Evolutionary conservation across 108 stramenopile species (phyloP).

Genomic region (Cylindrotheca closterium): DNA sequence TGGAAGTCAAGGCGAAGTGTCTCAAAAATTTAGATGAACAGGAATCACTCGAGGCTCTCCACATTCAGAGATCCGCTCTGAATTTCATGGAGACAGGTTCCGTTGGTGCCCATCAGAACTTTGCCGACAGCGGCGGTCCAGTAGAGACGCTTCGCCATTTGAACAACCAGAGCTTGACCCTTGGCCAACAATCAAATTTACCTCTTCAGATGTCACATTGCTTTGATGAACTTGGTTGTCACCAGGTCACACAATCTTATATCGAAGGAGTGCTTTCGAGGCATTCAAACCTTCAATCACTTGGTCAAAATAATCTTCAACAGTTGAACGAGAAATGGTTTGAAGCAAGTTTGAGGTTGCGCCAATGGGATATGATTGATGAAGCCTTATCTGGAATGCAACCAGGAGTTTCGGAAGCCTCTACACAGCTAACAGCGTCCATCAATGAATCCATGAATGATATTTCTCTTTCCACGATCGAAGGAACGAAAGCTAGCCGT

Average conservation of each 20-base stretch:
- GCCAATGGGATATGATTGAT: constrained; percentile 17
- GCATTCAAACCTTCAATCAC: neutral
- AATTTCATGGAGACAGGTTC: constrained; percentile 36
- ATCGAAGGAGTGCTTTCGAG: constrained; percentile 21
- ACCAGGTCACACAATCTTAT: constrained; percentile 8
- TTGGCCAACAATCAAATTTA: neutral
- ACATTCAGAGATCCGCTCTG: constrained; percentile 46
- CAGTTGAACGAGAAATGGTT: constrained; percentile 63
- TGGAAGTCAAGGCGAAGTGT: constrained; percentile 42
- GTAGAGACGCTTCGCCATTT: constrained; percentile 13
- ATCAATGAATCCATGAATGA: too few species aligned
- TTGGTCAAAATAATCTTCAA: neutral
- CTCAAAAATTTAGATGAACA: constrained; percentile 45
- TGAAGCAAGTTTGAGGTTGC: constrained; percentile 39
- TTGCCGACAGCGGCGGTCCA: neutral
- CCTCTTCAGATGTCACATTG: constrained; percentile 2
- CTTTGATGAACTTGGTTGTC: constrained; percentile 19
- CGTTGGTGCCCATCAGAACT: too few species aligned
- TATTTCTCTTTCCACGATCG: too few species aligned
- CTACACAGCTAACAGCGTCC: too few species aligned
- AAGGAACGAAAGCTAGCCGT: too few species aligned
- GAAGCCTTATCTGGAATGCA: too few species aligned
- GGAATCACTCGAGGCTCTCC: constrained; percentile 51
- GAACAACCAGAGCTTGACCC: neutral
- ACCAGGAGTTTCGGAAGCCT: constrained; percentile 4